These are phyloP conservation scores for Saturnispora diversa DNA, from an alignment of 805 yeast genomes.

Conservation along the genomic window DNA sequence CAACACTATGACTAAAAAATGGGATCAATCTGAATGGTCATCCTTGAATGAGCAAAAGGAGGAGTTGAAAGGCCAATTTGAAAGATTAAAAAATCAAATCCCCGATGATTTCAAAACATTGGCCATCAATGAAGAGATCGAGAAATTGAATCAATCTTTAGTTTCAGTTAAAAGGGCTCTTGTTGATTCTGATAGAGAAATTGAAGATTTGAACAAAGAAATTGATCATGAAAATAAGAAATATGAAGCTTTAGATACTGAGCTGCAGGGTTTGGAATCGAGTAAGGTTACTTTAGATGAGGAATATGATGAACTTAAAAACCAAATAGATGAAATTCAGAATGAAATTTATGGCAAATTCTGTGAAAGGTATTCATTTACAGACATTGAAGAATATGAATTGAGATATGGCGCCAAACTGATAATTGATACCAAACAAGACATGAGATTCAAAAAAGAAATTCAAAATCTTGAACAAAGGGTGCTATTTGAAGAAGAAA, in stretches of 20 bases:
- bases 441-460: slow-evolving; percentile 53
- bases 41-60: slow-evolving; percentile 43
- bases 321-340: slow-evolving; percentile 30
- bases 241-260: slow-evolving; percentile 12
- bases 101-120: slow-evolving; percentile 53
- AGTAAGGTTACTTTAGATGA: slow-evolving; percentile 18
- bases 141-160: slow-evolving; percentile 33
- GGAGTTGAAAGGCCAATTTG: slow-evolving; percentile 39
- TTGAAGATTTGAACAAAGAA: slow-evolving; percentile 37
- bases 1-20: slow-evolving; percentile 42
- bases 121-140: slow-evolving; percentile 47
- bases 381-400: slow-evolving; percentile 61
- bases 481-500: slow-evolving; percentile 54
- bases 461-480: slow-evolving; percentile 54
- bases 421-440: slow-evolving; percentile 51
- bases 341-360: slow-evolving; percentile 42
- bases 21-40: slow-evolving; percentile 68
- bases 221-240: slow-evolving; percentile 37
- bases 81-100: slow-evolving; percentile 35
- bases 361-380: slow-evolving; percentile 47
- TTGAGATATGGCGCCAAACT: slow-evolving; percentile 50
- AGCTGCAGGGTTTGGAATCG: slow-evolving; percentile 11
- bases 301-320: slow-evolving; percentile 22
- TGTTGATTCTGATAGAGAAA: slow-evolving; percentile 20
- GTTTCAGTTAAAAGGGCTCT: slow-evolving; percentile 26